These are phyloP conservation scores for Chionographis japonica DNA, from an alignment of 106 monocot genomes.

Conservation along the genomic window DNA sequence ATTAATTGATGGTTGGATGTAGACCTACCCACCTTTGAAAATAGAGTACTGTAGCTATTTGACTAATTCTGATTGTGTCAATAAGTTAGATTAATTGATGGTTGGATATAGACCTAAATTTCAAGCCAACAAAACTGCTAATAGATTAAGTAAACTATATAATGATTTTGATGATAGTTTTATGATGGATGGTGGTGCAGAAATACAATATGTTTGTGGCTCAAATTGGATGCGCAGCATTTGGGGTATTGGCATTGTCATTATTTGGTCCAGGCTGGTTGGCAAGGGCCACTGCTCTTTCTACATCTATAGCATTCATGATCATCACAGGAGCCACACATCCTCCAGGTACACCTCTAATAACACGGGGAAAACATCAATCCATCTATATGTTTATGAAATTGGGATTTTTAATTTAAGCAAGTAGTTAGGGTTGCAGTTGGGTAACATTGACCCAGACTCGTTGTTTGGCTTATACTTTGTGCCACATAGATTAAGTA, in stretches of 20 bases:
- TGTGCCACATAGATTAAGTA: no score
- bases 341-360: slow-evolving; percentile 65
- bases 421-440: background rate
- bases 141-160: no score
- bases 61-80: no score
- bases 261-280: slow-evolving; percentile 92
- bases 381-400: background rate
- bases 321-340: slow-evolving; percentile 58
- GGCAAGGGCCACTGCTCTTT: slow-evolving; percentile 64
- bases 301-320: slow-evolving; percentile 88
- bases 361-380: background rate
- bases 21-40: no score
- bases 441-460: background rate
- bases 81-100: no score
- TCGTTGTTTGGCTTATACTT: no score
- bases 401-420: no score
- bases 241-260: slow-evolving; percentile 72
- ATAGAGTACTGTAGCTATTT: no score
- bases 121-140: no score
- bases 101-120: no score
- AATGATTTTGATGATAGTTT: background rate
- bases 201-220: slow-evolving; percentile 89
- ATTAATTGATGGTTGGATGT: no score
- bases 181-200: slow-evolving; percentile 39
- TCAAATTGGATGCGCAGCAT: slow-evolving; percentile 84